These are phyloP conservation scores for Trametes maxima DNA, from an alignment of 768 basidiomycete species.

Conservation along the genomic window DNA sequence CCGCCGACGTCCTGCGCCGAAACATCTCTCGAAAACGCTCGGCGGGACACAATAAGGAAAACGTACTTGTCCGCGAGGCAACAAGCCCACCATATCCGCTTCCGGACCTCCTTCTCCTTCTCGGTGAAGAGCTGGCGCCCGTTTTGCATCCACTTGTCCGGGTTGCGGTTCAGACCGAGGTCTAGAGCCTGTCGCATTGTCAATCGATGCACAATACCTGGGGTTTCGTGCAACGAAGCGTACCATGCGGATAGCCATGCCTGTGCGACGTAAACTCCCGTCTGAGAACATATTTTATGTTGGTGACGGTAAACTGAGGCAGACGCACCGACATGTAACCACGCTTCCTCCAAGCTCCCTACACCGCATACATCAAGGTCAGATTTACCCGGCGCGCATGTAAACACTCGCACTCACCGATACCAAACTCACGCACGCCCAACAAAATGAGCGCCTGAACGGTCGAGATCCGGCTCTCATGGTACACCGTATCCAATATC, in stretches of 20 bases:
- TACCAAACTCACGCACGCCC: slow-evolving; percentile 84
- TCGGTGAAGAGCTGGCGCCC: slow-evolving; percentile 62
- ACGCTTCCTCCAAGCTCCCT: slow-evolving; percentile 78
- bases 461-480: slow-evolving; percentile 69
- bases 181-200: slow-evolving; percentile 62
- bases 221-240: slow-evolving; percentile 10
- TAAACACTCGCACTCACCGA: slow-evolving; percentile 47
- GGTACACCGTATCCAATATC: slow-evolving; percentile 57
- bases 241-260: slow-evolving; percentile 77
- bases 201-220: not conserved
- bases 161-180: slow-evolving; percentile 77
- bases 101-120: slow-evolving; percentile 66
- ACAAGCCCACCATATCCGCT: slow-evolving; percentile 84
- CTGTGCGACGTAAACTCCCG: not conserved
- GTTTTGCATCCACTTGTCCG: slow-evolving; percentile 67
- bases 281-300: too few species aligned
- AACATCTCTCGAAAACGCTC: slow-evolving; percentile 32
- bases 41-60: slow-evolving; percentile 5
- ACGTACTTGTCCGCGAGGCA: slow-evolving; percentile 68
- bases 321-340: slow-evolving; percentile 69
- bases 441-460: slow-evolving; percentile 83
- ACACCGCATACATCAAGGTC: not conserved
- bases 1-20: slow-evolving; percentile 50
- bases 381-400: not conserved
- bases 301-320: too few species aligned